Evolutionary conservation across 148 eudicot genomes (phyloP).

Genomic region (Polygonum aviculare): DNA sequence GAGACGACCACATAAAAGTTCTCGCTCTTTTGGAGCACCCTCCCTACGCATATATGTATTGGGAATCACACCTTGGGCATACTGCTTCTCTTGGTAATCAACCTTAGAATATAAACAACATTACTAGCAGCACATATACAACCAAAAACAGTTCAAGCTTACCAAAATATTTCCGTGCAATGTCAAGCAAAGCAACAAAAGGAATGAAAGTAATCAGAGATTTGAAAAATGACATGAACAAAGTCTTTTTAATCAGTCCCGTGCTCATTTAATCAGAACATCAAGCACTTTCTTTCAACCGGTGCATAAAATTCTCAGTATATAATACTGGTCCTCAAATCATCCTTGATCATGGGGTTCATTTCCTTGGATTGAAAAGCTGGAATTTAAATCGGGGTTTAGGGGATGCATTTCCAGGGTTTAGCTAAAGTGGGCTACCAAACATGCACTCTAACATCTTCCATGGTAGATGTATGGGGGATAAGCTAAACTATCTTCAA

Average conservation of each 20-base stretch:
- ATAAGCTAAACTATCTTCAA: not conserved
- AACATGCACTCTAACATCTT: no score
- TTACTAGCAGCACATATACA: not conserved
- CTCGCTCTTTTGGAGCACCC: slow-evolving; percentile 99
- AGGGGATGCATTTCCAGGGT: no score
- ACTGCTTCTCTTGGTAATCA: slow-evolving; percentile 98
- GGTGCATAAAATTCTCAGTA: no score
- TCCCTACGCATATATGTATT: slow-evolving; percentile 92
- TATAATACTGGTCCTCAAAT: no score
- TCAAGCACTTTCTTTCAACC: no score
- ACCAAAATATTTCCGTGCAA: not conserved
- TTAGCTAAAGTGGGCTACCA: no score
- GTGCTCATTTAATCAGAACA: no score
- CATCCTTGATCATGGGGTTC: no score
- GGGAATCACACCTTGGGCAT: slow-evolving; percentile 92
- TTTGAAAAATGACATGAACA: not conserved
- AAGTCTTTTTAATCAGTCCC: not conserved
- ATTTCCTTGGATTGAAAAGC: no score
- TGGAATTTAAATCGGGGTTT: no score
- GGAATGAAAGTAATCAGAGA: not conserved
- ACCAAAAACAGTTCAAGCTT: not conserved
- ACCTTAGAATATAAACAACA: slow-evolving; percentile 39
- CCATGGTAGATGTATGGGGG: no score
- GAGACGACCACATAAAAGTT: slow-evolving; percentile 85
- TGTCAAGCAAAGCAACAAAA: not conserved